Percentiles rank a stretch among this genome's conserved stretches.
Evolutionary conservation across 176 grass and related monocot genomes (phyloP).

Genomic region (Lolium rigidum): DNA sequence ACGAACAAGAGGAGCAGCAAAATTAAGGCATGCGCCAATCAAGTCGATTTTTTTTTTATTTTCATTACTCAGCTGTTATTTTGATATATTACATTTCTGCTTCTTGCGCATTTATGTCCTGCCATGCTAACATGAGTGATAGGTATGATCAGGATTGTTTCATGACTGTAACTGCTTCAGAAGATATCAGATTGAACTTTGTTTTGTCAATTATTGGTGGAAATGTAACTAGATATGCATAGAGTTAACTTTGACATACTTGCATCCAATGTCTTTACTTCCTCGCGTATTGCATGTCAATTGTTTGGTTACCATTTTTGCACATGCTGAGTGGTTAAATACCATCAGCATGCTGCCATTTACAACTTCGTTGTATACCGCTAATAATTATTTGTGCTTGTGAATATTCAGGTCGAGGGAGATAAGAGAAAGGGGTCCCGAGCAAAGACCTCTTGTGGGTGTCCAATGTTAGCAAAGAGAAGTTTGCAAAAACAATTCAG

Average conservation of each 20-base stretch:
- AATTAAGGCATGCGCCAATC: slow-evolving; percentile 63
- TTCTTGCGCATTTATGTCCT: neutral
- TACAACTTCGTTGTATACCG: slow-evolving; percentile 8
- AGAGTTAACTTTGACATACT: neutral
- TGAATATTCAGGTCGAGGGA: slow-evolving; percentile 54
- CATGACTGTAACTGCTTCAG: neutral
- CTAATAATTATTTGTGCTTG: slow-evolving; percentile 14
- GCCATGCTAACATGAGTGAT: neutral
- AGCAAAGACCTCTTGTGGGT: slow-evolving; percentile 70
- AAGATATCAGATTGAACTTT: neutral
- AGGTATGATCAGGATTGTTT: neutral
- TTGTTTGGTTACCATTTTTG: neutral
- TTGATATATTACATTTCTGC: neutral
- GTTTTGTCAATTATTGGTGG: neutral
- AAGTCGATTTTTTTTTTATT: neutral
- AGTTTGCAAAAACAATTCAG: slow-evolving; percentile 73
- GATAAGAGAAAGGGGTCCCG: slow-evolving; percentile 49
- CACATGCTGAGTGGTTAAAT: neutral
- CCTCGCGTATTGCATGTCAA: neutral
- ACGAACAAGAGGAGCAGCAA: slow-evolving; percentile 81
- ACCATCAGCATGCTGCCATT: neutral
- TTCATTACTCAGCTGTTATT: neutral
- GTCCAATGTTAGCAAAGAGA: slow-evolving; percentile 80
- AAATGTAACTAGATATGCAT: slow-evolving; percentile 2
- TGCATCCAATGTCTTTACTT: neutral